Conservation (phyloP, 257 asterid genomes). For the Solanum neorickii region DNA sequence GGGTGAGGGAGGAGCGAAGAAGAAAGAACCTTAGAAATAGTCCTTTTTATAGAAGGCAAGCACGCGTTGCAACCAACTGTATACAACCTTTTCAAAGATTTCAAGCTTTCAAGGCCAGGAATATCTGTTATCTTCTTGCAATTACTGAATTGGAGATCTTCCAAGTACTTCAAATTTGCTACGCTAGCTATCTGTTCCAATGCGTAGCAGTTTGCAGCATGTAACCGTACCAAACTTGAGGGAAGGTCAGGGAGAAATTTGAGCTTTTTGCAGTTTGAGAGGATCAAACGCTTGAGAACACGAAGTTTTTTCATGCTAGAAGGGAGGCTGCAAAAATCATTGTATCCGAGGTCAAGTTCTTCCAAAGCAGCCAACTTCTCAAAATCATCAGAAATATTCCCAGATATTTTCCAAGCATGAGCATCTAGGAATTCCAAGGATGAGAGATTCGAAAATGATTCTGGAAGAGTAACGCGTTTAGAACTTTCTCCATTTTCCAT, state of each 20-base stretch:
- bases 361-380: conserved; percentile 11
- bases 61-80: conserved; percentile 9
- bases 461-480: conserved; percentile 10
- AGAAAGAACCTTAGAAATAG: conserved; percentile 13
- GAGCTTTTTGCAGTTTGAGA: neutral
- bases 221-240: neutral
- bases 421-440: conserved; percentile 13
- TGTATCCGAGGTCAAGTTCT: conserved; percentile 6
- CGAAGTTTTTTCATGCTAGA: conserved; percentile 8
- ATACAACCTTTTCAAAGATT: conserved; percentile 15
- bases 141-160: neutral
- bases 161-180: neutral
- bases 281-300: neutral
- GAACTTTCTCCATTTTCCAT: neutral
- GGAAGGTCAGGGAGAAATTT: neutral
- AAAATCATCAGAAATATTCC: conserved; percentile 15
- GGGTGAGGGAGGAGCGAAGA: neutral
- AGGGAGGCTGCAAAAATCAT: conserved; percentile 18
- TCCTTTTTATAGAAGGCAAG: neutral
- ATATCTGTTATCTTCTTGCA: neutral
- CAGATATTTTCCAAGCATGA: conserved; percentile 18
- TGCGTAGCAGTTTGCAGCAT: conserved; percentile 4
- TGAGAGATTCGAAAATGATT: conserved; percentile 17
- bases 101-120: conserved; percentile 17
- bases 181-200: neutral